Conservation (phyloP, 768 basidiomycete species). For the Pisolithus orientalis region DNA sequence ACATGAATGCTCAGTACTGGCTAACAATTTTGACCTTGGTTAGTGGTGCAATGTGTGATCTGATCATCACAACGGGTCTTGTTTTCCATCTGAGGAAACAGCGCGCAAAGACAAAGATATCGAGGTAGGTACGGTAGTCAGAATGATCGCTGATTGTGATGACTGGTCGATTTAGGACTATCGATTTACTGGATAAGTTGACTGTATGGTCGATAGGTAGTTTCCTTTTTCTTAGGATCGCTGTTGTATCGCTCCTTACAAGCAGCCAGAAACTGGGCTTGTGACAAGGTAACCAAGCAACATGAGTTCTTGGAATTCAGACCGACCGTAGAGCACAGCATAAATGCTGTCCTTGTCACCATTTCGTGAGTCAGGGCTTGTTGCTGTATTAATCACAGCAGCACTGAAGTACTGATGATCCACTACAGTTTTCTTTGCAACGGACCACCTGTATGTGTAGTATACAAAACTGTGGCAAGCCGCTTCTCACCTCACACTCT, state of each 20-base stretch:
- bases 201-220: constrained; percentile 1
- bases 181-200: not conserved
- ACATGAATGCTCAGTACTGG: constrained; percentile 1
- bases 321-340: not conserved
- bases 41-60: constrained; percentile 1
- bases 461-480: not conserved
- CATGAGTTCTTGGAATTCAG: too few relatives aligned
- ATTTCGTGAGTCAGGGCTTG: not conserved
- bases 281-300: not conserved
- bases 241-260: not conserved
- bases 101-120: not conserved
- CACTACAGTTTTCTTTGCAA: not conserved
- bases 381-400: not conserved
- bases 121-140: not conserved
- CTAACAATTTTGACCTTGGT: constrained; percentile 4
- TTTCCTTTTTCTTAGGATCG: not conserved
- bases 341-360: constrained; percentile 1
- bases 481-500: not conserved
- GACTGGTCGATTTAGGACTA: not conserved
- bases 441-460: not conserved
- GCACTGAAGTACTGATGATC: not conserved
- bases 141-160: not conserved
- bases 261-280: not conserved
- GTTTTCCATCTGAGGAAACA: constrained; percentile 2
- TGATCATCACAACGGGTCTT: constrained; percentile 1